These are phyloP conservation scores for Trichaptum fuscoviolaceum DNA, from an alignment of 768 basidiomycete genomes.

Conservation along the genomic window DNA sequence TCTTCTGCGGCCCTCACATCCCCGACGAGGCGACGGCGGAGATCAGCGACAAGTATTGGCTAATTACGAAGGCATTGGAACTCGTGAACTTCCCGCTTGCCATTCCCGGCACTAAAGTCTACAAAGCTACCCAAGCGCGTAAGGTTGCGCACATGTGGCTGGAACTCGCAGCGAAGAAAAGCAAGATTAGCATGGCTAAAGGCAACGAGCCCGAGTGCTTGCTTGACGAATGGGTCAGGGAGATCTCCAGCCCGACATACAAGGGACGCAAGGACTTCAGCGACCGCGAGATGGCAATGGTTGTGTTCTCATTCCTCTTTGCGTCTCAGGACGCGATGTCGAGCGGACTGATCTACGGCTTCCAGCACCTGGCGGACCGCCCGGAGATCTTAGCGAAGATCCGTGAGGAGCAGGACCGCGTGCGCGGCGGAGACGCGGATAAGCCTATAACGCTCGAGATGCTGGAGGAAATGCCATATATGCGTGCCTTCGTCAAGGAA, in stretches of 20 bases:
- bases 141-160: conserved; percentile 81
- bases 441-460: conserved; percentile 79
- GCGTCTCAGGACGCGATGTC: conserved; percentile 99
- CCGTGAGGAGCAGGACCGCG: conserved; percentile 81
- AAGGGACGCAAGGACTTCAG: conserved; percentile 86
- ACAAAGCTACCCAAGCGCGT: conserved; percentile 86
- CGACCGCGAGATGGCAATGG: conserved; percentile 95
- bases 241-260: conserved; percentile 54
- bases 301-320: conserved; percentile 93
- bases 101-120: conserved; percentile 94
- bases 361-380: conserved; percentile 93
- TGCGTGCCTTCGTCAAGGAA: conserved; percentile 91
- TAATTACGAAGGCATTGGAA: conserved; percentile 90
- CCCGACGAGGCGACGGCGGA: conserved; percentile 71
- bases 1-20: conserved; percentile 92
- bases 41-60: conserved; percentile 94
- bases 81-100: conserved; percentile 98
- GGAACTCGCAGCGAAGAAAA: conserved; percentile 67
- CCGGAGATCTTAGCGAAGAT: conserved; percentile 87
- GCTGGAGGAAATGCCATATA: conserved; percentile 89
- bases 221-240: conserved; percentile 87
- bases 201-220: conserved; percentile 83
- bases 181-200: conserved; percentile 77
- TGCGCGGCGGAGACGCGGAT: conserved; percentile 74
- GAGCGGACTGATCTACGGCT: conserved; percentile 89